A percentile compares a stretch with the other conserved stretches of the same genome.
These are phyloP conservation scores for Lasiosphaeria hispida DNA, from an alignment of 495 filamentous ascomycete species.

Conservation along the genomic window DNA sequence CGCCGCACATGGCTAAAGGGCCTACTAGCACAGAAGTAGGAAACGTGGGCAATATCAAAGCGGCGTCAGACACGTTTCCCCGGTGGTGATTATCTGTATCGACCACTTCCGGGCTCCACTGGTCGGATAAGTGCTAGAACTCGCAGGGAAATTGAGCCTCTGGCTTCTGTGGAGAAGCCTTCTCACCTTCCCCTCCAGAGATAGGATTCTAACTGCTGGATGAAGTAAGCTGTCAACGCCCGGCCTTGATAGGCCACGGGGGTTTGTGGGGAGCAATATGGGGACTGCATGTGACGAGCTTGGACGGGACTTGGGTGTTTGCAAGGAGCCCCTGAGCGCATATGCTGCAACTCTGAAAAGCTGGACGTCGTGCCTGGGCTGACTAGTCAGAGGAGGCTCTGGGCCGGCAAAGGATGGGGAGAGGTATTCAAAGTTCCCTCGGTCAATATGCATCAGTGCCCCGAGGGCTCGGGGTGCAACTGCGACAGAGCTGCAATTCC, in stretches of 20 bases:
- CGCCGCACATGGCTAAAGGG: constrained; percentile 5
- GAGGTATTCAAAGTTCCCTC: neutral
- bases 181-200: neutral
- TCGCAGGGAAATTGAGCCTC: too few species aligned
- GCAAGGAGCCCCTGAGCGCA: constrained; percentile 1
- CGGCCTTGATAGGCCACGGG: constrained; percentile 2
- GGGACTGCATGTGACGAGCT: constrained; percentile 11
- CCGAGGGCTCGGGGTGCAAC: constrained; percentile 1
- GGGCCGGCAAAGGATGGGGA: neutral
- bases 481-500: neutral
- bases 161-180: neutral
- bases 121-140: constrained; percentile 8
- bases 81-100: neutral
- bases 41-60: constrained; percentile 3
- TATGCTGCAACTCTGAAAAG: constrained; percentile 2
- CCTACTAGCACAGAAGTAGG: constrained; percentile 1
- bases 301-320: constrained; percentile 6
- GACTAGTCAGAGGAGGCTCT: neutral
- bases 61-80: constrained; percentile 9
- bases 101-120: neutral
- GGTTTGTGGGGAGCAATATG: constrained; percentile 12
- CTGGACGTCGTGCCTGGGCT: neutral
- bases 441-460: neutral
- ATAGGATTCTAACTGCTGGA: neutral
- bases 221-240: neutral